Evolutionary conservation across 2,329 filamentous ascomycete species (phyloP).

Genomic region (Elsinoe batatas): DNA sequence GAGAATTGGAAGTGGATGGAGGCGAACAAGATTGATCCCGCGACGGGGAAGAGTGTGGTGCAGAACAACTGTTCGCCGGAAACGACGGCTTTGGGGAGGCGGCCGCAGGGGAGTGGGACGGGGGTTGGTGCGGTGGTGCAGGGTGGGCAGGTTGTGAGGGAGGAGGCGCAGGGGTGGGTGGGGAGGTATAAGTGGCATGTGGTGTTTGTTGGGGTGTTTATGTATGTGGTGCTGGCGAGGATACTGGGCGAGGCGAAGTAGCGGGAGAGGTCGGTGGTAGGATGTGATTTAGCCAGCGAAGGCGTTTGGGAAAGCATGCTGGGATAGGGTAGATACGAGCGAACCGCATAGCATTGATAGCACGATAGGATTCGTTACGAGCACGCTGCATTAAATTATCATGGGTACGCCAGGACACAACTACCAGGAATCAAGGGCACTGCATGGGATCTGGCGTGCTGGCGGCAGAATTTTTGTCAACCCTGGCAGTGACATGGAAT

Average conservation of each 20-base stretch:
- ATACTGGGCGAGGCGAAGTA: constrained; percentile 45
- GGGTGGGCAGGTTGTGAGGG: constrained; percentile 61
- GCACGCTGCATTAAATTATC: no score
- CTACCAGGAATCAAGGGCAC: no score
- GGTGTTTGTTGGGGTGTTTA: constrained; percentile 58
- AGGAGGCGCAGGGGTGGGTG: constrained; percentile 75
- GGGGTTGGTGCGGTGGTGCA: constrained; percentile 60
- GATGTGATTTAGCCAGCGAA: constrained; percentile 14
- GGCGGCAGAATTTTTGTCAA: no score
- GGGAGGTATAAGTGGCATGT: constrained; percentile 69
- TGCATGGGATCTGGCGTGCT: no score
- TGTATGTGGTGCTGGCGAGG: constrained; percentile 74
- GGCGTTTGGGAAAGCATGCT: constrained; percentile 17
- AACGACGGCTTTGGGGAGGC: constrained; percentile 55
- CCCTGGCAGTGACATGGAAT: no score
- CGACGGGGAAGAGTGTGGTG: constrained; percentile 49
- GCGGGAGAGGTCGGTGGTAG: not conserved
- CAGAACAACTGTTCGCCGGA: constrained; percentile 46
- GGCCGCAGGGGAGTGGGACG: constrained; percentile 46
- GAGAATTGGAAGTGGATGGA: constrained; percentile 92
- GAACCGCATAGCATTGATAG: not conserved
- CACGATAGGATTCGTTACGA: no score
- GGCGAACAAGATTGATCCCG: constrained; percentile 66
- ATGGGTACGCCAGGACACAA: no score
- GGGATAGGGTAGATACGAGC: not conserved